Conservation (phyloP, 768 basidiomycete genomes). For the Leccinum truebloodii region DNA sequence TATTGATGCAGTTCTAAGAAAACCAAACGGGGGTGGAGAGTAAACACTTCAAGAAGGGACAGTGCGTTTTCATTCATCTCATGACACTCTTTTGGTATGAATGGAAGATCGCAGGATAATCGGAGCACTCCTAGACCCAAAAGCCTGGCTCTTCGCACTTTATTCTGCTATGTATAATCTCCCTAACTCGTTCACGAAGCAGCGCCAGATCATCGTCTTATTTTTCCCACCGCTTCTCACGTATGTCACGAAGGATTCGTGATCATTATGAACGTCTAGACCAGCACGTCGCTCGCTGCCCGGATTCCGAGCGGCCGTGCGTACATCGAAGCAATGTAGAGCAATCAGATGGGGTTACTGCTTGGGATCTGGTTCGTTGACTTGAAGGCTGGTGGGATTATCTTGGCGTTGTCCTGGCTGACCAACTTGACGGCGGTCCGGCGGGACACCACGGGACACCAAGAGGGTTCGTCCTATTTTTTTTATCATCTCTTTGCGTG, state of each 20-base stretch:
- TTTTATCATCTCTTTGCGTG: not conserved
- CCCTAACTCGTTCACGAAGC: constrained; percentile 69
- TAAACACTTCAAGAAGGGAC: constrained; percentile 77
- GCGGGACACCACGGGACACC: constrained; percentile 39
- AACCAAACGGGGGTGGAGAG: constrained; percentile 85
- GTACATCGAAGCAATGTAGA: constrained; percentile 62
- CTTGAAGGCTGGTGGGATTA: constrained; percentile 55
- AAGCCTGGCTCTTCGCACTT: constrained; percentile 76
- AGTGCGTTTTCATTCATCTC: constrained; percentile 46
- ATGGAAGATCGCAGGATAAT: constrained; percentile 48
- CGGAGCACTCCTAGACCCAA: constrained; percentile 66
- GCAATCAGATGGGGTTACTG: constrained; percentile 63
- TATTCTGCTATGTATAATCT: constrained; percentile 62
- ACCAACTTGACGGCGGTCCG: constrained; percentile 56
- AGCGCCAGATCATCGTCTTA: constrained; percentile 61
- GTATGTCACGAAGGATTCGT: constrained; percentile 61
- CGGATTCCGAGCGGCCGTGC: constrained; percentile 58
- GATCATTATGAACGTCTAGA: constrained; percentile 69
- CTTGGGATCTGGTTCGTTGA: constrained; percentile 43
- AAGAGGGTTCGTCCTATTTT: constrained; percentile 52
- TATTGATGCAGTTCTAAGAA: constrained; percentile 36
- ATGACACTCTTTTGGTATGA: not conserved
- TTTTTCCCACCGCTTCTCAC: constrained; percentile 58
- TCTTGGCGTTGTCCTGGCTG: constrained; percentile 64
- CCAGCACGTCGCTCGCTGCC: constrained; percentile 60